Evolutionary conservation across 306 rosid genomes (phyloP).

Genomic region (Ziziphus jujuba): DNA sequence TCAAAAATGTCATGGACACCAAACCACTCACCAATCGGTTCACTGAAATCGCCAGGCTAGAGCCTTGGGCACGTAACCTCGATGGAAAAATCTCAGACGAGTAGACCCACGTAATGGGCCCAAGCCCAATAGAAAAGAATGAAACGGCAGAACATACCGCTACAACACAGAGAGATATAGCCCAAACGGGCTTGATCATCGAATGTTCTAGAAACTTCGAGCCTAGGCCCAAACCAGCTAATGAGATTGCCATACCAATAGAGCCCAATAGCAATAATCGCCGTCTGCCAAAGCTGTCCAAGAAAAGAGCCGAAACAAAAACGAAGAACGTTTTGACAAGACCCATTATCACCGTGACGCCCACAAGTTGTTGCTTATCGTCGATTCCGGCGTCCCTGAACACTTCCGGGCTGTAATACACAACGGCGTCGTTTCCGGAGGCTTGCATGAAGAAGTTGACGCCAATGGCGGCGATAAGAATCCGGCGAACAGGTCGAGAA

Average conservation of each 20-base stretch:
- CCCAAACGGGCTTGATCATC: slow-evolving; percentile 46
- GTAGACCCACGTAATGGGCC: slow-evolving; percentile 81
- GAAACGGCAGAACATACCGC: slow-evolving; percentile 61
- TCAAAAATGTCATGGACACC: slow-evolving; percentile 69
- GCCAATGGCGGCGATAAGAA: slow-evolving; percentile 65
- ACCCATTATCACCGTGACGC: slow-evolving; percentile 73
- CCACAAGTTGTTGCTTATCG: slow-evolving; percentile 47
- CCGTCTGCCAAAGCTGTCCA: slow-evolving; percentile 66
- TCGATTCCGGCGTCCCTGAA: slow-evolving; percentile 59
- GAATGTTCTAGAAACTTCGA: slow-evolving; percentile 41
- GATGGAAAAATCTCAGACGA: slow-evolving; percentile 71
- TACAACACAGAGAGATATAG: slow-evolving; percentile 46
- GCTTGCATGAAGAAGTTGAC: slow-evolving; percentile 91
- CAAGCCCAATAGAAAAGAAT: slow-evolving; percentile 80
- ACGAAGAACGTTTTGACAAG: slow-evolving; percentile 53
- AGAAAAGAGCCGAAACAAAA: slow-evolving; percentile 52
- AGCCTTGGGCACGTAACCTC: slow-evolving; percentile 70
- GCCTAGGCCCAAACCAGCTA: slow-evolving; percentile 60
- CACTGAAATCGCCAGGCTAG: slow-evolving; percentile 71
- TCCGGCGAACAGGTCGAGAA: slow-evolving; percentile 47
- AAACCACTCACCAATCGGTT: slow-evolving; percentile 70
- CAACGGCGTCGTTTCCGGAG: slow-evolving; percentile 86
- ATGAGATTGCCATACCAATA: slow-evolving; percentile 55
- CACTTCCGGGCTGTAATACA: slow-evolving; percentile 79
- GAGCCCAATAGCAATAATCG: slow-evolving; percentile 72